A percentile compares a stretch with the other conserved stretches of the same genome.
Evolutionary conservation across 2,329 filamentous ascomycete species (phyloP).

Genomic region (Aspergillus alliaceus): DNA sequence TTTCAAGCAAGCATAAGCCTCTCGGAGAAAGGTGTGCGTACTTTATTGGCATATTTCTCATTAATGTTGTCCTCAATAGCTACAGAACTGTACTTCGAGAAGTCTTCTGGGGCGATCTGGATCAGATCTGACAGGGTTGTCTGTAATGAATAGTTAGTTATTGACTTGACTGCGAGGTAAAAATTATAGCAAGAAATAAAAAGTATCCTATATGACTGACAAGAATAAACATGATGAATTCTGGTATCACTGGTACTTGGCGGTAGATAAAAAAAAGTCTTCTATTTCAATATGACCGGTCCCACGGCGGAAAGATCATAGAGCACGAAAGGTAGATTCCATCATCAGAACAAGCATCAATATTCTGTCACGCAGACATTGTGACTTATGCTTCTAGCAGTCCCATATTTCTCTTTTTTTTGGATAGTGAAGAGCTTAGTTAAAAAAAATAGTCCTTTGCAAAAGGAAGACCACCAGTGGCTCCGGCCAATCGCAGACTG

Average conservation of each 20-base stretch:
- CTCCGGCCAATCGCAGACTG: constrained; percentile 21
- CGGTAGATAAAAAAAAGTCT: constrained; percentile 2
- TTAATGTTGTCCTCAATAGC: constrained; percentile 98
- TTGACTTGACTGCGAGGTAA: not conserved
- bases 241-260: not conserved
- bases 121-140: constrained; percentile 93
- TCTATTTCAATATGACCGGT: constrained; percentile 11
- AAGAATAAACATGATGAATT: constrained; percentile 50
- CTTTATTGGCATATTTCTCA: constrained; percentile 92
- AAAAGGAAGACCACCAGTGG: constrained; percentile 1
- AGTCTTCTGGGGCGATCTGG: constrained; percentile 86
- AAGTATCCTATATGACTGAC: constrained; percentile 36
- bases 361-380: not conserved
- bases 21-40: constrained; percentile 31
- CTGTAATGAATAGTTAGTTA: constrained; percentile 48
- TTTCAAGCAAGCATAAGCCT: too few species aligned
- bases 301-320: constrained; percentile 5
- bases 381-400: not conserved
- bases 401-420: not conserved
- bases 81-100: constrained; percentile 74
- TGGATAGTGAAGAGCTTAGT: constrained; percentile 5
- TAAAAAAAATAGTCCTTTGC: not conserved
- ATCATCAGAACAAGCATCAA: constrained; percentile 14
- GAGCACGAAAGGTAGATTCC: constrained; percentile 9
- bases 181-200: constrained; percentile 4